A percentile compares a stretch with the other conserved stretches of the same genome.
These are phyloP conservation scores for Pseudogymnoascus sp. DNA, from an alignment of 2,329 filamentous ascomycete species.

Conservation along the genomic window DNA sequence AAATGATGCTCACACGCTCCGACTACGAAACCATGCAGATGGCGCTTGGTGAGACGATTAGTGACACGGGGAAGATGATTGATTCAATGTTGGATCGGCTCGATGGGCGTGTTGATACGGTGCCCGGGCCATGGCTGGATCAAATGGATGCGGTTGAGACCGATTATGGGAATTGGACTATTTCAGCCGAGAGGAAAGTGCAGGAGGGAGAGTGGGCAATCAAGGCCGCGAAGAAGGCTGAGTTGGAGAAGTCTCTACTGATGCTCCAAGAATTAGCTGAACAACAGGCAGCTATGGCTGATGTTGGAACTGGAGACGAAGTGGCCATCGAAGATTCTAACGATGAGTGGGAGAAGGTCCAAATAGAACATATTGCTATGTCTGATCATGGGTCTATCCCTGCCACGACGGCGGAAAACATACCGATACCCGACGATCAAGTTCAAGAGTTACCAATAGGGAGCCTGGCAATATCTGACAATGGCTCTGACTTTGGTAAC, in stretches of 20 bases:
- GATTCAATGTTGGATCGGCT: constrained; percentile 81
- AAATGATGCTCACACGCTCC: constrained; percentile 13
- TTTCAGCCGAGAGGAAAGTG: constrained; percentile 66
- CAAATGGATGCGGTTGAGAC: constrained; percentile 72
- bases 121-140: constrained; percentile 83
- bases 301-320: not conserved
- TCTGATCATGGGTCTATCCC: not conserved
- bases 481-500: not conserved
- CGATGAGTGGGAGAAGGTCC: constrained; percentile 12
- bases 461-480: not conserved
- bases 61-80: constrained; percentile 59
- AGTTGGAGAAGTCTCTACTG: constrained; percentile 24
- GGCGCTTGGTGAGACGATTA: constrained; percentile 60
- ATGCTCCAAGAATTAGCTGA: constrained; percentile 15
- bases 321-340: constrained; percentile 8
- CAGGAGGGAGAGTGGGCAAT: constrained; percentile 52
- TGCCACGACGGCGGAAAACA: not conserved
- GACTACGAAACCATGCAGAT: constrained; percentile 46
- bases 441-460: not conserved
- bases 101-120: constrained; percentile 72
- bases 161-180: constrained; percentile 72
- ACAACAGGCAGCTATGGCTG: constrained; percentile 12
- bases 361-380: not conserved
- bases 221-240: constrained; percentile 18
- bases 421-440: not conserved